Conservation (phyloP, 257 asterid species). For the Ajuga chamaepitys region DNA sequence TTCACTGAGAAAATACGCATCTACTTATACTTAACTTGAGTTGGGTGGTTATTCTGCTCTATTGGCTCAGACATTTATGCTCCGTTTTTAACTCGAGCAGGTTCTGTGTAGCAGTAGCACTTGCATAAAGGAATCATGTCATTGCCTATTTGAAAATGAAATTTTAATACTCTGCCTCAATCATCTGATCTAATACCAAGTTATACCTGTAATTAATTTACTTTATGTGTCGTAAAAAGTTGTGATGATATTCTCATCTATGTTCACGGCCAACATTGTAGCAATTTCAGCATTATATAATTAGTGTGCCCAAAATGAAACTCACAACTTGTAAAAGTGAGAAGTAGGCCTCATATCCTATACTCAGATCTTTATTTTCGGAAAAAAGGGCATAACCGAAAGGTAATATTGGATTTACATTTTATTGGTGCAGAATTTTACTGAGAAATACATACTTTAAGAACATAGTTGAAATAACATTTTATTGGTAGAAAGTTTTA, state of each 20-base stretch:
- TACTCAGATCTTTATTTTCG: background rate
- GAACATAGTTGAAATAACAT: background rate
- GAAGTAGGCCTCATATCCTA: background rate
- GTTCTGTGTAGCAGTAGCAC: too few species aligned
- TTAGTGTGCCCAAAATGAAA: background rate
- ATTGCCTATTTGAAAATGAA: too few species aligned
- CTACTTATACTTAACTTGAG: too few species aligned
- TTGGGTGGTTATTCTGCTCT: too few species aligned
- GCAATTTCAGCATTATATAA: background rate
- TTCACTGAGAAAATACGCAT: too few species aligned
- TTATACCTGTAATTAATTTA: background rate
- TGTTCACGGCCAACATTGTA: background rate
- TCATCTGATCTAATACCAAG: background rate
- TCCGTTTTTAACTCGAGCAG: too few species aligned
- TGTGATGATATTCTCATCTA: background rate
- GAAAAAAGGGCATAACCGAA: background rate
- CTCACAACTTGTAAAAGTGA: background rate
- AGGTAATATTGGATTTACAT: background rate
- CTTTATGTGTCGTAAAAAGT: background rate
- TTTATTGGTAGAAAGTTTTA: background rate
- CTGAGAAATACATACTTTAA: background rate
- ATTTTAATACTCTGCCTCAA: background rate
- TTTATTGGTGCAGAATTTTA: background rate
- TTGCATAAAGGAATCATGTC: too few species aligned
- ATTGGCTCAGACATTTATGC: too few species aligned